Evolutionary conservation across 352 stramenopile species (phyloP).

Genomic region (Globisporangium paddicum): DNA sequence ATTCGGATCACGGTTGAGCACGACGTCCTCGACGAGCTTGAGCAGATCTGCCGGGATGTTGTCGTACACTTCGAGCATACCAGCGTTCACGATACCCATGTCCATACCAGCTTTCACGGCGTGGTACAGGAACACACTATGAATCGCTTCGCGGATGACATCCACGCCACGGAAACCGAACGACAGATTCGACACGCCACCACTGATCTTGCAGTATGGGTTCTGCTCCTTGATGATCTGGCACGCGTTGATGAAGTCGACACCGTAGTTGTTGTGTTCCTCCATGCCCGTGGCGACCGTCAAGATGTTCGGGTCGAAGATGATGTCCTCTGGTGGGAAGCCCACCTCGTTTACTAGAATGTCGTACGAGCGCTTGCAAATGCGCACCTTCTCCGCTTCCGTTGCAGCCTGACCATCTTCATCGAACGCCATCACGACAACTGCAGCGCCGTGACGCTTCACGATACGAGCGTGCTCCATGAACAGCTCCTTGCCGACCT

Average conservation of each 20-base stretch:
- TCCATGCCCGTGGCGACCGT: conserved; percentile 97
- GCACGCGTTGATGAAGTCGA: conserved; percentile 97
- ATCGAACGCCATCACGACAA: conserved; percentile 98
- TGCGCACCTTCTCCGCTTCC: conserved; percentile 94
- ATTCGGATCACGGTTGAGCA: conserved; percentile 89
- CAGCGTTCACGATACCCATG: conserved; percentile 97
- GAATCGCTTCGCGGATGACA: conserved; percentile 96
- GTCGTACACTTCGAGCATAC: conserved; percentile 84
- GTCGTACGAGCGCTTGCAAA: conserved; percentile 98
- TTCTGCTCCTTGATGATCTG: conserved; percentile 94
- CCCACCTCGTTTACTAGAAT: conserved; percentile 93
- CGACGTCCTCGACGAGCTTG: conserved; percentile 90
- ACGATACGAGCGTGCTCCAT: conserved; percentile 93
- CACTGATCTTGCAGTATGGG: conserved; percentile 95
- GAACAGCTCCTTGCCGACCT: conserved; percentile 96
- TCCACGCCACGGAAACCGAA: conserved; percentile 97
- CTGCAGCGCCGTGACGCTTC: conserved; percentile 93
- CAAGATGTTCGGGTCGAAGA: conserved; percentile 98
- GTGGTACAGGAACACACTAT: conserved; percentile 96
- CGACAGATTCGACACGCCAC: conserved; percentile 96
- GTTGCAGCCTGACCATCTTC: conserved; percentile 95
- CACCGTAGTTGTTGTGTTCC: conserved; percentile 97
- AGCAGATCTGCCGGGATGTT: conserved; percentile 84
- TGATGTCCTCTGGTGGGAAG: conserved; percentile 97
- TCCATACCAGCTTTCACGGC: conserved; percentile 96